These are phyloP conservation scores for Arthrobotrys musiformis DNA, from an alignment of 2,329 filamentous ascomycete genomes.

Conservation along the genomic window DNA sequence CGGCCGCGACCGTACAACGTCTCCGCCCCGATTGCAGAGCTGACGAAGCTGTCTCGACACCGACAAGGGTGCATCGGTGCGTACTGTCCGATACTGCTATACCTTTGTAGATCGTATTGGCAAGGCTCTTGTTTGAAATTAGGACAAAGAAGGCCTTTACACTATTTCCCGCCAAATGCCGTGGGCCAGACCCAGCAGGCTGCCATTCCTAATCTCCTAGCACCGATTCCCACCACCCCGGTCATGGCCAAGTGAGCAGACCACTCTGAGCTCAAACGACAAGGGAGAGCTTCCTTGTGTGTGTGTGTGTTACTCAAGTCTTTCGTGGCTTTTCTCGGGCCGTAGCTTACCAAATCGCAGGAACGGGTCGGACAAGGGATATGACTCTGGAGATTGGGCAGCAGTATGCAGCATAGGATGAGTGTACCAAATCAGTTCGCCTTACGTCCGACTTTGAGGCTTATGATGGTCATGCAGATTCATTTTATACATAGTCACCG, in stretches of 20 bases:
- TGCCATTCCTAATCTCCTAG: constrained; percentile 48
- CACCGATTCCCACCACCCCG: constrained; percentile 4
- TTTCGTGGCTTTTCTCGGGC: constrained; percentile 34
- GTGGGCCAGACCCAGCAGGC: constrained; percentile 50
- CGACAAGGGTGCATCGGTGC: constrained; percentile 17
- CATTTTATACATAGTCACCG: too few species aligned
- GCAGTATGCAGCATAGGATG: too few species aligned
- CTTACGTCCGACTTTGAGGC: constrained; percentile 51
- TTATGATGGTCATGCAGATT: constrained; percentile 19
- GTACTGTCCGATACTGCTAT: constrained; percentile 6
- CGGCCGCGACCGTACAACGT: not conserved
- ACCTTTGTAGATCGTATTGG: constrained; percentile 15
- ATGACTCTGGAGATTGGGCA: constrained; percentile 24
- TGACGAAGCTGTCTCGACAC: constrained; percentile 34
- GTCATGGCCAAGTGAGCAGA: not conserved
- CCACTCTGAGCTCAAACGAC: constrained; percentile 18
- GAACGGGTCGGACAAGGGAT: constrained; percentile 39
- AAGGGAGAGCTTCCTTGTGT: constrained; percentile 6
- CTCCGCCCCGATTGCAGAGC: constrained; percentile 40
- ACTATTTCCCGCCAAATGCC: constrained; percentile 43
- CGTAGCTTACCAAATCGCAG: constrained; percentile 51
- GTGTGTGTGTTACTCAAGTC: not conserved
- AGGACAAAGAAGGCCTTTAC: constrained; percentile 26
- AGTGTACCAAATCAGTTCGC: constrained; percentile 26
- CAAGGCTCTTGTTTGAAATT: constrained; percentile 38